Evolutionary conservation across 2,329 filamentous ascomycete genomes (phyloP), one percentile per base, ranked within the genome.

Genomic region (Chrysosporium queenslandicum): DNA sequence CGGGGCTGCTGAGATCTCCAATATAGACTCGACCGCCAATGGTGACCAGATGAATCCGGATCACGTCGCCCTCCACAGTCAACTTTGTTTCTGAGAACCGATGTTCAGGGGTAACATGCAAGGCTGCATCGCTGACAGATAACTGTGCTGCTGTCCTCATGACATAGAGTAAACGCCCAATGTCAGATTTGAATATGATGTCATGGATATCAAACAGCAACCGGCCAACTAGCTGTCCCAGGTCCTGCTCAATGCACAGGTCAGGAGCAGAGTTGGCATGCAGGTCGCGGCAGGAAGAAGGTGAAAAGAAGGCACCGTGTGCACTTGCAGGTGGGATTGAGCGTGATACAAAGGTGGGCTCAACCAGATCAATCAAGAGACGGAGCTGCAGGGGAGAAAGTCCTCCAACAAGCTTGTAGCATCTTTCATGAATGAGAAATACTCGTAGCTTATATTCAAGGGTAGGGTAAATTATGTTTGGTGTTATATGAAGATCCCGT

Each of bases 91-190:
- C 11, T 1, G 39, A 21, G 16, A 55, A 45, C 18, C 54, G 50
- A 23, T 43, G 37, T 18, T 45, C 39, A 21, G 49, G 49, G 30
- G 42, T 34, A 32, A 20, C 29, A 11, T 20, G 9, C 8, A 16
- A 39, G 16, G 2, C 36, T 43, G 21, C 25, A 34, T 30, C 16
- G 3, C 27, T 32, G 47, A 21, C 23, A 16, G 50, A 2, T 20
- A 54, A 27, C 27, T 56, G 52, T 29, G 51, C 39, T 48, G 47
- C 51, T 48, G 52, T 45, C 43, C 36, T 51, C 51, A 54, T 54
- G 27, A 56, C 39, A 48, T 53, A 56, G 6, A 52, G 14, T 21
- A 56, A 42, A 36, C 52, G 46, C 16, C 41, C 52, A 52, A 56
- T 51, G 36, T 56, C 46, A 18, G 40, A 52, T 45, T 51, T 14